Evolutionary conservation across 768 basidiomycete genomes (phyloP), one percentile per base, ranked within the genome.

Genomic region (Tulasnella sp.): DNA sequence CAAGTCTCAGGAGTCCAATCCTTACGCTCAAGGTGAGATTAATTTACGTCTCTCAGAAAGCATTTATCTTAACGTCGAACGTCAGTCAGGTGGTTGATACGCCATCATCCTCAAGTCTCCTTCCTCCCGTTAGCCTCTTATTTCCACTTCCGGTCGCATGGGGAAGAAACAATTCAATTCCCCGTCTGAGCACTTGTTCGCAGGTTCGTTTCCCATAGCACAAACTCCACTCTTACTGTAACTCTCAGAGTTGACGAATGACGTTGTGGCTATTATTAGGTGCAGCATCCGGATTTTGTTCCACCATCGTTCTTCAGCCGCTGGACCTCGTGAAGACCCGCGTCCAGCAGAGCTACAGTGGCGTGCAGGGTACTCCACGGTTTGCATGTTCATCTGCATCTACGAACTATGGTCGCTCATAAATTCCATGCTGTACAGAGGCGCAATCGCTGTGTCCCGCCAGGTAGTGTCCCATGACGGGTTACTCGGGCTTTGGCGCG

Each of bases 281-380:
- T 81, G 93, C 89, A 15, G 80, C 91, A 70, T 94, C 93, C 52
- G 93, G 93, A 52, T 87, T 94, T 71, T 87, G 90, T 17, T 91
- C 93, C 8, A 91, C 91, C 14, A 80, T 93, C 79, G 86, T 86
- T 78, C 87, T 94, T 15, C 93, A 94, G 80, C 93, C 93, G 74
- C 89, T 97, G 79, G 96, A 97, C 84, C 85, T 97, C 31, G 83
- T 97, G 79, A 97, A 97, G 84, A 97, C 96, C 29, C 36, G 67
- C 76, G 68, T 75, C 34, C 45, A 77, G 52, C 75, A 71, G 40
- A 39, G 1, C 12, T 49, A 75, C 39, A 67, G 1, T 3, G 38
- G 42, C 22, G 67, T 54, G 39, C 15, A 40, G 14, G 75, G 75
- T 39, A 68, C 25, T 37, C 75, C 25, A 31, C 64, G 42, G 64